These are phyloP conservation scores for Mucor irregularis DNA, from an alignment of 371 early-diverging fungal genomes.

Conservation along the genomic window DNA sequence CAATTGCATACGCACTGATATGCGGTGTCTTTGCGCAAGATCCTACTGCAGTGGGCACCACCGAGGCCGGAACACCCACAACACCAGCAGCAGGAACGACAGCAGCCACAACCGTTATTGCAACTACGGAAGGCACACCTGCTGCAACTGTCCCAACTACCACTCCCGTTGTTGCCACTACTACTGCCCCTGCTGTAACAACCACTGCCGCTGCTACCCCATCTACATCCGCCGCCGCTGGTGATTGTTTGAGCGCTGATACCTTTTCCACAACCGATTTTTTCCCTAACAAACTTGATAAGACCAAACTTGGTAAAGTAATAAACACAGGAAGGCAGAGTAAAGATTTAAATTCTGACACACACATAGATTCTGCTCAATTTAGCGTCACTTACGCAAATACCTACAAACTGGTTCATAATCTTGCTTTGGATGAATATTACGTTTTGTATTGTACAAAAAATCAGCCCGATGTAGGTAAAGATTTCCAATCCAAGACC, in stretches of 20 bases:
- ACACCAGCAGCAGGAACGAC: neutral
- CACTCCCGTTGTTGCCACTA: neutral
- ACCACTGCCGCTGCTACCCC: neutral
- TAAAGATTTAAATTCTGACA: neutral
- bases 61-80: neutral
- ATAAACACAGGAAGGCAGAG: neutral
- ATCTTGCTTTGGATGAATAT: conserved; percentile 24
- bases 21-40: conserved; percentile 10
- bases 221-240: neutral
- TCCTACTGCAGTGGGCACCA: neutral
- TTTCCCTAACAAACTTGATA: conserved; percentile 19
- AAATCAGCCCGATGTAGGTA: conserved; percentile 17
- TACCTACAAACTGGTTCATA: conserved; percentile 30
- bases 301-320: conserved; percentile 11
- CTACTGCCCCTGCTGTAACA: conserved; percentile 3
- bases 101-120: neutral
- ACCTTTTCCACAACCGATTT: conserved; percentile 20
- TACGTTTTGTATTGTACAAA: conserved; percentile 34
- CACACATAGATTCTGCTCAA: conserved; percentile 6
- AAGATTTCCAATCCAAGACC: conserved; percentile 26
- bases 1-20: neutral
- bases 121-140: conserved; percentile 1
- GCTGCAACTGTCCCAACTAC: conserved; percentile 6
- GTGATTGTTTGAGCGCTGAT: conserved; percentile 22
- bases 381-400: conserved; percentile 29